Percentiles rank a stretch among this genome's conserved stretches.
These are phyloP conservation scores for Sporisorium reilianum DNA, from an alignment of 1,284 basidiomycete genomes.

Conservation along the genomic window DNA sequence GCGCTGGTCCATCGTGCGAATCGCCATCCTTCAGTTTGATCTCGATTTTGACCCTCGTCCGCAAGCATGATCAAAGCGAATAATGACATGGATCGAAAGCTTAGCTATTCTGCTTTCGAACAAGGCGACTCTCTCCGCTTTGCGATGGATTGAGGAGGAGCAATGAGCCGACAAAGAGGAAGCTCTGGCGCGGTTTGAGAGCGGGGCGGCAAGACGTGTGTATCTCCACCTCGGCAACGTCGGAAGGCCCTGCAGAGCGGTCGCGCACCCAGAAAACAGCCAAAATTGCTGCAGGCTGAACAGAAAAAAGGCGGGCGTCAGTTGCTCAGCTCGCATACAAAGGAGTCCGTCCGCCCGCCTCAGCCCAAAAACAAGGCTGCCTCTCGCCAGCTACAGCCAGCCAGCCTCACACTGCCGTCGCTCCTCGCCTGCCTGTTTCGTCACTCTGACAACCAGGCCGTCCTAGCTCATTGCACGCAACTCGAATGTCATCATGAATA, in stretches of 20 bases:
- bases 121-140: neutral
- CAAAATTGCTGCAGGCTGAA: neutral
- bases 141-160: neutral
- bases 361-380: conserved; percentile 5
- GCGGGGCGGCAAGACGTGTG: neutral
- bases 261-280: conserved; percentile 4
- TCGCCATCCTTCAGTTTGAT: neutral
- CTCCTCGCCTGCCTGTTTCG: neutral
- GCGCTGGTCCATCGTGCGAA: conserved; percentile 12
- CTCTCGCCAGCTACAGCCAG: conserved; percentile 2
- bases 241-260: conserved; percentile 1
- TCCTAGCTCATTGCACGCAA: neutral
- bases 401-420: neutral
- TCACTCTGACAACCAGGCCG: neutral
- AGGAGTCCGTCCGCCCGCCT: neutral
- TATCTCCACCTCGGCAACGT: conserved; percentile 20
- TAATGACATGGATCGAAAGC: neutral
- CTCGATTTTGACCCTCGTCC: neutral
- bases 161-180: conserved; percentile 7
- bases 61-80: too few relatives aligned
- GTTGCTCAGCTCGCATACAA: neutral
- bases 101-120: neutral
- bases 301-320: conserved; percentile 7
- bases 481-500: neutral
- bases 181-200: conserved; percentile 29